Base-by-base conservation (phyloP, 2,329 filamentous ascomycete genomes). In the Monosporascus sp. region DNA sequence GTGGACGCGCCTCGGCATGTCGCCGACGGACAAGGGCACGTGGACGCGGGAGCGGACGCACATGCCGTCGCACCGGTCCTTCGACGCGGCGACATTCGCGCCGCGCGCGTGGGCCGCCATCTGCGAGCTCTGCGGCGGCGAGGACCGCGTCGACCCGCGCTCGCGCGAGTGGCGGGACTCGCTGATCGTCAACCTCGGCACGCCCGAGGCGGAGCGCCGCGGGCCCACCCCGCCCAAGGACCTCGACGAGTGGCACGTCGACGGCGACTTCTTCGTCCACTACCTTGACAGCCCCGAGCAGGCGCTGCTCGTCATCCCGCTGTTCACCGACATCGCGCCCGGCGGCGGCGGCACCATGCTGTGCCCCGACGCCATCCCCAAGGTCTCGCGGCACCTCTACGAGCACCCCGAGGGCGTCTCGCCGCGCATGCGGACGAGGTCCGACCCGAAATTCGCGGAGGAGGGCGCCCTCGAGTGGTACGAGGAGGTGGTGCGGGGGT, bases 221-320 rank as follows among this genome's bases (percentile, higher is more conserved):
- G 31, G 31, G 31, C 73, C 76, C 8, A 67, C 77, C 3, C 68
- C 74, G 37, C 83, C 83, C 0, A 73, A 77, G 49, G 75, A 82
- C 1, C 70, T 87, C 22, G 63, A 73, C 7, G 74, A 74, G 22
- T 89, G 86, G 85, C 86, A 88, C 67, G 83, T 87, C 19, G 85
- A 88, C 67, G 85, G 86, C 8, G 85, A 89, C 60, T 88, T 87
- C 67, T 89, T 89, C 65, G 76, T 86, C 5, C 86, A 89, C 71
- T 90, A 85, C 59, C 78, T 90, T 37, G 86, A 89, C 64, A 85
- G 81, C 20, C 82, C 82, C 0, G 86, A 90, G 70, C 86, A 90
- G 66, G 86, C 76, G 0, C 69, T 89, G 16, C 74, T 89, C 1
- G 83, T 88, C 14, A 87, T 87, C 41, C 85, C 86, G 1, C 67